Conservation (phyloP, 495 filamentous ascomycete species). For the Tirmania nivea region DNA sequence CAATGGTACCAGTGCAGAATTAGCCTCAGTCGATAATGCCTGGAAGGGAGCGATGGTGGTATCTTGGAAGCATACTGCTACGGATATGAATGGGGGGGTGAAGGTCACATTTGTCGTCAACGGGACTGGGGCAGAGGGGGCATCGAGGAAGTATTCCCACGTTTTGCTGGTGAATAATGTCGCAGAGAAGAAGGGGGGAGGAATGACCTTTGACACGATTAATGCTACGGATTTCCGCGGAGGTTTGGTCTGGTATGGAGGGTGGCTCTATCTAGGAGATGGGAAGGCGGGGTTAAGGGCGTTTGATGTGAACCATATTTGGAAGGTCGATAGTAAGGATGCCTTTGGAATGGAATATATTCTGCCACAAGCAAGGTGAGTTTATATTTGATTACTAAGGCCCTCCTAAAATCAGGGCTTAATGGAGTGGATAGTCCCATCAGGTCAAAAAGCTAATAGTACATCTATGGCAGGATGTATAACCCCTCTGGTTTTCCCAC, state of each 20-base stretch:
- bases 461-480: background rate
- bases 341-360: background rate
- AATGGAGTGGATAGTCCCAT: too few relatives aligned
- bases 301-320: background rate
- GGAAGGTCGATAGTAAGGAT: background rate
- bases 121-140: background rate
- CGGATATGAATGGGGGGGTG: background rate
- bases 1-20: background rate
- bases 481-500: background rate
- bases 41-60: background rate
- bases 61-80: background rate
- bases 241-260: background rate
- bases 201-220: too few relatives aligned
- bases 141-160: background rate
- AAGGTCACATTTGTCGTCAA: background rate
- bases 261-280: background rate
- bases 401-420: too few relatives aligned
- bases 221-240: background rate
- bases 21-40: background rate
- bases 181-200: too few relatives aligned
- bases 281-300: background rate
- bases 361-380: background rate
- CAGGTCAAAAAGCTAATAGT: too few relatives aligned
- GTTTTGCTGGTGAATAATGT: background rate
- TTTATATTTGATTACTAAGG: too few relatives aligned